phyloP scores from a whole-genome alignment of 2,329 filamentous ascomycete species.

The Ophiobolus disseminans region DNA sequence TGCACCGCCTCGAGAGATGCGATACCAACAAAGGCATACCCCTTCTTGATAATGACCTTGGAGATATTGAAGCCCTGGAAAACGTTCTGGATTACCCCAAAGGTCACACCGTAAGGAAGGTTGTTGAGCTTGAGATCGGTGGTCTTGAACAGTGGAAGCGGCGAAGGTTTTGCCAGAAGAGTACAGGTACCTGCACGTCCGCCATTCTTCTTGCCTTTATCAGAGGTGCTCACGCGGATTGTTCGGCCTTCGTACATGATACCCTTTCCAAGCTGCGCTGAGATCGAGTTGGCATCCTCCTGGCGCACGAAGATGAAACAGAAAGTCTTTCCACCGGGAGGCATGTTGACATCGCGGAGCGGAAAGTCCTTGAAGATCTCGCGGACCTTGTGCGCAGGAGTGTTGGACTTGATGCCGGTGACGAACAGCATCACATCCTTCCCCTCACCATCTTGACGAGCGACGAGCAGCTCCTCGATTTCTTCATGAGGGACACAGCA shows the following conservation, averaged over 20 bases:
- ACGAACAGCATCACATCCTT: neutral
- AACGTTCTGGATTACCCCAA: neutral
- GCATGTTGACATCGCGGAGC: neutral
- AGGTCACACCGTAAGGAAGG: neutral
- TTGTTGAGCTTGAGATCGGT: neutral
- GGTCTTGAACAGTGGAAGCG: neutral
- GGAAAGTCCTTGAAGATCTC: neutral
- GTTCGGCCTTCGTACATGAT: neutral
- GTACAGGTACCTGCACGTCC: neutral
- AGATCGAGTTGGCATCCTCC: neutral
- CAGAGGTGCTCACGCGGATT: neutral
- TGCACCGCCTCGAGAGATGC: neutral
- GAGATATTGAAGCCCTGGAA: neutral
- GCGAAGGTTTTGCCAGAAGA: neutral
- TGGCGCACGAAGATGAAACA: neutral
- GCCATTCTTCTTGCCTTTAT: neutral
- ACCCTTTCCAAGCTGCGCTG: neutral
- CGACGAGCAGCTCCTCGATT: neutral
- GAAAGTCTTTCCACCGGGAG: neutral
- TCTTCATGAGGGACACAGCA: neutral
- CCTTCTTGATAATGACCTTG: neutral
- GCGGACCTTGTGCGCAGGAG: neutral
- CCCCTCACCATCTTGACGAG: neutral
- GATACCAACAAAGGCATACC: neutral
- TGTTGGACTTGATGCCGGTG: neutral